Conservation (phyloP, 176 grass and related monocot species). For the Avena sativa region DNA sequence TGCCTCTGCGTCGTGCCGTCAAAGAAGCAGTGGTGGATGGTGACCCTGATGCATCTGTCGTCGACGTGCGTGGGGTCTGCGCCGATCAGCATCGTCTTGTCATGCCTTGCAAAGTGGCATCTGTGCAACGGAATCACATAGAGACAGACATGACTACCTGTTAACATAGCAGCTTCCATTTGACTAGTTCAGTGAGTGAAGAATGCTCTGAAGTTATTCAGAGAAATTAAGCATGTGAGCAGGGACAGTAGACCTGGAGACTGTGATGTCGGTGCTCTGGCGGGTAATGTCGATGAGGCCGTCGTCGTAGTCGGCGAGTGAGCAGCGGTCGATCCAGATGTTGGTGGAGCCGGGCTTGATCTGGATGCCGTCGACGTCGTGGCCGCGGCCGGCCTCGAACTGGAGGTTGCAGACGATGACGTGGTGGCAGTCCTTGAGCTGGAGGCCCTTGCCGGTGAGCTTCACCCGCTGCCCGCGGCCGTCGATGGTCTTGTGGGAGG, state of each 20-base stretch:
- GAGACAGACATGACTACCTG: background rate
- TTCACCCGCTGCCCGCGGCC: constrained; percentile 66
- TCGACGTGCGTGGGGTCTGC: constrained; percentile 60
- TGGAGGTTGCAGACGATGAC: constrained; percentile 79
- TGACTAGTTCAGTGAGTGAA: background rate
- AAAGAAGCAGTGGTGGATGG: constrained; percentile 89
- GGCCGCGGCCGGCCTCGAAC: constrained; percentile 69
- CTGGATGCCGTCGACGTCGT: constrained; percentile 85
- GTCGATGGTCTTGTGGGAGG: constrained; percentile 86
- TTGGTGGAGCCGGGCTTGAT: constrained; percentile 67
- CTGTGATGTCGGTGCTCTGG: constrained; percentile 78
- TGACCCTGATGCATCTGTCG: constrained; percentile 77
- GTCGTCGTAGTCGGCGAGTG: constrained; percentile 75
- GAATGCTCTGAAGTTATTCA: background rate
- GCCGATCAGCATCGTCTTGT: constrained; percentile 88
- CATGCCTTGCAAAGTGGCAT: constrained; percentile 66
- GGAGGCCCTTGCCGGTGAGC: constrained; percentile 71
- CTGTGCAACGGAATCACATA: background rate
- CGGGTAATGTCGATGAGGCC: constrained; percentile 83
- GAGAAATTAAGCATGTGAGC: background rate
- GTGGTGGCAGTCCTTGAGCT: constrained; percentile 73
- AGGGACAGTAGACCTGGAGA: constrained; percentile 51
- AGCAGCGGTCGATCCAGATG: constrained; percentile 84
- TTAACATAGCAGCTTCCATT: background rate
- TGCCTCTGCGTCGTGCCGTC: constrained; percentile 85